Evolutionary conservation across 305 asterid genomes (phyloP).

Genomic region (Solanum aculeatissimum): DNA sequence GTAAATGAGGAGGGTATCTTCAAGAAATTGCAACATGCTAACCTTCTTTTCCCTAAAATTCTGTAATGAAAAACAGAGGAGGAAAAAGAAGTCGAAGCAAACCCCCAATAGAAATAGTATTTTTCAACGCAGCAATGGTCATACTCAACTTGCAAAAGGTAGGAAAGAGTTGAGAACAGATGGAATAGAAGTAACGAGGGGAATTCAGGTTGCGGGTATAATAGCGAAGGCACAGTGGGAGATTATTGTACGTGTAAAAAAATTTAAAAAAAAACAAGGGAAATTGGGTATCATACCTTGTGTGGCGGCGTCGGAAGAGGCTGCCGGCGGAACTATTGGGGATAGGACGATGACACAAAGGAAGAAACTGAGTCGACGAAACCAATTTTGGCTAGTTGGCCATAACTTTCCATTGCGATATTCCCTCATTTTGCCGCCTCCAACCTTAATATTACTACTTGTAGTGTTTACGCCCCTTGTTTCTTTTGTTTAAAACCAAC

Average conservation of each 20-base stretch:
- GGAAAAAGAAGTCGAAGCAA: neutral
- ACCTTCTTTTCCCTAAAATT: neutral
- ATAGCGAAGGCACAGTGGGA: neutral
- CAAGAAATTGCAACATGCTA: neutral
- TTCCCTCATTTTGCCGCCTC: neutral
- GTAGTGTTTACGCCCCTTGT: accelerated
- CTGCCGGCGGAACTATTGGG: neutral
- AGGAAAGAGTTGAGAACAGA: neutral
- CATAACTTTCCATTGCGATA: neutral
- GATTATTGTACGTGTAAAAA: neutral
- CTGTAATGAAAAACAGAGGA: neutral
- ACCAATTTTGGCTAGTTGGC: neutral
- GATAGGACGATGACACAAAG: neutral
- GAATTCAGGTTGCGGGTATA: neutral
- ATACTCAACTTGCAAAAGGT: neutral
- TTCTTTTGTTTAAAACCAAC: too few species aligned
- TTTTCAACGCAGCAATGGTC: neutral
- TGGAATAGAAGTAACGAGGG: neutral
- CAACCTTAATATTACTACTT: neutral
- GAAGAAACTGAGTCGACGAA: neutral
- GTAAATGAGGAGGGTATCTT: neutral
- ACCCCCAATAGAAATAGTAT: neutral
- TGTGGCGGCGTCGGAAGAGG: neutral
- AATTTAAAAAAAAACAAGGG: neutral
- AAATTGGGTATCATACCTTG: neutral